These are phyloP conservation scores for Gentiana dahurica DNA, from an alignment of 257 asterid genomes.

Conservation along the genomic window DNA sequence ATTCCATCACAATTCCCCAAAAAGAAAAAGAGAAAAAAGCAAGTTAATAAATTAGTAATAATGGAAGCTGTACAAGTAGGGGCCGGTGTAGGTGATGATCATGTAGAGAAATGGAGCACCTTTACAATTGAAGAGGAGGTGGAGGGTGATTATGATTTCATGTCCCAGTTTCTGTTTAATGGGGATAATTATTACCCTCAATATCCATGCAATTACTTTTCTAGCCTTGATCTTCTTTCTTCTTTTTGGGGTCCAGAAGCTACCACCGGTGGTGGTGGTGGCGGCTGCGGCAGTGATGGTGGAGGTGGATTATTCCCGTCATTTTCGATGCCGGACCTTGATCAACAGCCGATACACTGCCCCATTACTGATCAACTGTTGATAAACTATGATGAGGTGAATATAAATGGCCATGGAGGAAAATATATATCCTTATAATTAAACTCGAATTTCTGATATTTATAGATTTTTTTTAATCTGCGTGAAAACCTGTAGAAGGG, in stretches of 20 bases:
- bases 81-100: slow-evolving; percentile 4
- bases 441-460: no score
- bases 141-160: slow-evolving; percentile 19
- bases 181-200: no score
- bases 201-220: slow-evolving; percentile 5
- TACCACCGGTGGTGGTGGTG: slow-evolving; percentile 18
- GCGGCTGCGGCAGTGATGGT: slow-evolving; percentile 1
- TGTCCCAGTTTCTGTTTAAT: slow-evolving; percentile 30
- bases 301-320: slow-evolving; percentile 18
- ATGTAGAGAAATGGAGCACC: slow-evolving; percentile 33
- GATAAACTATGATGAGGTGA: slow-evolving; percentile 28
- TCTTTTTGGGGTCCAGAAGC: slow-evolving; percentile 18
- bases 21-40: no score
- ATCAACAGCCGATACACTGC: slow-evolving; percentile 11
- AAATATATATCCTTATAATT: no score
- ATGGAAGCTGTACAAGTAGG: slow-evolving; percentile 40
- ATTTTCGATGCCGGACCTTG: slow-evolving; percentile 15
- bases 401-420: slow-evolving; percentile 12
- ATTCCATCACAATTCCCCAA: no score
- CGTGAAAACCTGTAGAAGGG: no score
- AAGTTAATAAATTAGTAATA: no score
- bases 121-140: slow-evolving; percentile 27
- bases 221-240: slow-evolving; percentile 12
- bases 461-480: no score
- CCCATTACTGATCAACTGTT: slow-evolving; percentile 14